Base-by-base conservation (phyloP, 202 grass and related monocot species). In the Hordeum pubiflorum region DNA sequence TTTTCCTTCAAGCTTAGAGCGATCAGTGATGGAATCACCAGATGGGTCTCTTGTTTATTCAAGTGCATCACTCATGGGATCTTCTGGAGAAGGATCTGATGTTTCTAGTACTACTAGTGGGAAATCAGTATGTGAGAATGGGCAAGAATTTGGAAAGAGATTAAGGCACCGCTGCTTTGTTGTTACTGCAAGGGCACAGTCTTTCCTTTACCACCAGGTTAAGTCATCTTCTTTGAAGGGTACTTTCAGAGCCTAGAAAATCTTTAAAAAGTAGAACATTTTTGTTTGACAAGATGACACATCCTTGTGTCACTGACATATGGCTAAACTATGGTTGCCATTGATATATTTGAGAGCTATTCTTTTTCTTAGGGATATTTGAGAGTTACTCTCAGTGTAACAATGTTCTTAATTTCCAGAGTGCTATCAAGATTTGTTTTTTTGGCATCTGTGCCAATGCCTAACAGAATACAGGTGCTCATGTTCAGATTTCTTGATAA, bases 151-250 rank as follows among this genome's bases (percentile, higher is more conserved):
- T 88, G 96, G 92, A 63, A 85, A 87, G 34, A 87, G 87, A 83
- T 29, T 75, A 78, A 93, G 83, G 66, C 92, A 99, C 82, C 76
- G 65, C 24, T 93, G 92, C 71, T 95, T 91, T 85, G 92, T 95
- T 76, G 86, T 99, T 78, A 93, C 92, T 87, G 96, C 92, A 82
- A 89, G 96, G 50, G 87, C 89, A 38, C 90, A 75, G 8, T 99
- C 90, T 72, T 99, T 99, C 86, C 90, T 99, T 87, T 99, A 99
- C 65, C 96, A 99, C 67, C 90, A 99, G 96, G 96, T 98, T 87
- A 80, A 57, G 65, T 78, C 62, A 67, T 81, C 54, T 77, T 77
- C 23, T 8, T 55, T 46, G 13, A 44, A 44, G 79, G 11, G 21
- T 70, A 73, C 63, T 79, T 67, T 74, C 14, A 29, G 5, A 79